phyloP scores from a whole-genome alignment of 2,329 filamentous ascomycete species.

The Ophiostoma sp. region DNA sequence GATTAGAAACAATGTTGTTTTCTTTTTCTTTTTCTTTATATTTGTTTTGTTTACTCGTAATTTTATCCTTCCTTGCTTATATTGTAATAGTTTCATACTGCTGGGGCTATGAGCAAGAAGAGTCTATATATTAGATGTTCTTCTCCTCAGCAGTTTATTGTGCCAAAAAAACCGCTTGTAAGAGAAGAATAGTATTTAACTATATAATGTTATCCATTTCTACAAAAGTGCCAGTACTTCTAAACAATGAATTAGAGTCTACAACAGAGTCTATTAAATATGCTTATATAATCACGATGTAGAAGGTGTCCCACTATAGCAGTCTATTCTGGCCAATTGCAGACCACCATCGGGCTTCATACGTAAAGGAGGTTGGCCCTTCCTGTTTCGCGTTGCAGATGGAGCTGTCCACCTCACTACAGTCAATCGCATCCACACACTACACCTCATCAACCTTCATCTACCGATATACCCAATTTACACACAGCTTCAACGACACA shows the following conservation, averaged over 20 bases:
- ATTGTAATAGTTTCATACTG: no score
- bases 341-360: background rate
- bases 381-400: conserved; percentile 9
- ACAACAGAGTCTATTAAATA: background rate
- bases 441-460: background rate
- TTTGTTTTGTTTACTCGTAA: background rate
- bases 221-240: no score
- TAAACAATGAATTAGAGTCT: background rate
- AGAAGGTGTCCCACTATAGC: background rate
- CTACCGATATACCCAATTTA: background rate
- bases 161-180: no score
- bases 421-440: background rate
- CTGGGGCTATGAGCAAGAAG: no score
- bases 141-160: no score
- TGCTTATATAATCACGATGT: background rate
- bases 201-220: no score
- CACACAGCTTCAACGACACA: background rate
- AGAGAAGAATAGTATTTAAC: no score
- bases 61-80: no score
- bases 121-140: no score
- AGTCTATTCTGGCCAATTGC: background rate
- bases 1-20: no score
- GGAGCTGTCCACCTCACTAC: conserved; percentile 1
- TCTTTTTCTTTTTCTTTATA: no score
- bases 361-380: conserved; percentile 8